Base-by-base conservation (phyloP, 139 green algal species). In the Deuterostichococcus epilithicus region DNA sequence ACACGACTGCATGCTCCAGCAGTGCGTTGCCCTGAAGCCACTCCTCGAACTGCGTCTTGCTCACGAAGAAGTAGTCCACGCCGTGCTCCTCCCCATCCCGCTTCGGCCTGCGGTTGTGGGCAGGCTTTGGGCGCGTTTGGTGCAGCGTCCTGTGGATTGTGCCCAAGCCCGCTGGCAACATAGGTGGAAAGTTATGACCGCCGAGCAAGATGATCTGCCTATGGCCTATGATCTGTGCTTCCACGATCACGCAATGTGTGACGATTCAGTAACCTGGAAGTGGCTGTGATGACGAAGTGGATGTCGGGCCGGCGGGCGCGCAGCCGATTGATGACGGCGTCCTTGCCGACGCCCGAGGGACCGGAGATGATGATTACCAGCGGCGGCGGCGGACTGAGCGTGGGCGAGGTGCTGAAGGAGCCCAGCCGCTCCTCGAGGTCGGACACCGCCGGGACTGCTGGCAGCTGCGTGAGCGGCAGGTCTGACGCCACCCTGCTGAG, bases 211-310 rank as follows among this genome's bases (percentile, higher is more conserved):
- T n/a, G n/a, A n/a, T n/a, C n/a, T n/a, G n/a, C n/a, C n/a, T n/a
- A n/a, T n/a, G n/a, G n/a, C n/a, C n/a, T n/a, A n/a, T n/a, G n/a
- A n/a, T n/a, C n/a, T n/a, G n/a, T n/a, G n/a, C n/a, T n/a, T n/a
- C n/a, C n/a, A n/a, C n/a, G n/a, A n/a, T n/a, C n/a, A n/a, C n/a
- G n/a, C n/a, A n/a, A n/a, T n/a, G n/a, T n/a, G n/a, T n/a, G 28
- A 1, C 1, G 22, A 52, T 52, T n/a, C 39, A 90, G 85, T 85
- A 84, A 91, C 91, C 91, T 88, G 35, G 92, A 94, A 0, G 95
- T 98, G 5, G 95, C 94, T 36, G 94, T 98, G 36, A 98, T 92
- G 0, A 98, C 92, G 86, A 98, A 97, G 73, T 97, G 88, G 5
- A 98, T 84, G 71, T 98, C 88, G 35, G 87, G 85, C 0, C 89